A percentile compares a stretch with the other conserved stretches of the same genome.
These are phyloP conservation scores for Solanum pinnatisectum DNA, from an alignment of 257 asterid species.

Conservation along the genomic window DNA sequence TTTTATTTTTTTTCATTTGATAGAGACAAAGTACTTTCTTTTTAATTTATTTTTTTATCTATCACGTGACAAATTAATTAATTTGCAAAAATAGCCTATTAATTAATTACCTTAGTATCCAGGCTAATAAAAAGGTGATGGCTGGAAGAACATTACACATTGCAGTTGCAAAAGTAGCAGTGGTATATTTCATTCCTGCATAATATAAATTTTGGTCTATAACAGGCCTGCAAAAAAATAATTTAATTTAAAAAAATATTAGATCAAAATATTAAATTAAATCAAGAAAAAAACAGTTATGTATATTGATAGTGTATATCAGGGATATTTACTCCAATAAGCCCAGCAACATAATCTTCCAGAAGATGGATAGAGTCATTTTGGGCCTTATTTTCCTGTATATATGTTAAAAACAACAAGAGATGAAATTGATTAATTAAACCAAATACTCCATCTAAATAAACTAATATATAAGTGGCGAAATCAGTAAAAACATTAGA, in stretches of 20 bases:
- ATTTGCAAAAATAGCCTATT: too few species aligned
- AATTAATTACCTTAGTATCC: conserved; percentile 44
- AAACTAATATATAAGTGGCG: background rate
- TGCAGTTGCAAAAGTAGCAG: conserved; percentile 56
- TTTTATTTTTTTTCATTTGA: background rate
- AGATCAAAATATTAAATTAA: background rate
- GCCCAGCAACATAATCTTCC: conserved; percentile 46
- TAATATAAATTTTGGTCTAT: conserved; percentile 61
- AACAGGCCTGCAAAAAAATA: conserved; percentile 31
- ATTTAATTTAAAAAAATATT: background rate
- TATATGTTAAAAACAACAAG: background rate
- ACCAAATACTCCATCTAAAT: background rate
- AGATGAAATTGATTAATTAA: background rate
- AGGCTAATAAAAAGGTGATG: conserved; percentile 62
- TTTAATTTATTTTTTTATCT: too few species aligned
- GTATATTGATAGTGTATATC: background rate
- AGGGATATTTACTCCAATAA: conserved; percentile 40
- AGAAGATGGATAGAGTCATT: conserved; percentile 43
- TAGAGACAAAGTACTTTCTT: background rate
- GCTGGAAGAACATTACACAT: conserved; percentile 73
- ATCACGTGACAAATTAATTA: background rate
- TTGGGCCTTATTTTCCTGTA: conserved; percentile 73
- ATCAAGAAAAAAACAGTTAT: too few species aligned
- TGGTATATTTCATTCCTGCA: conserved; percentile 49
- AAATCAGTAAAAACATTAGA: background rate